Base-by-base conservation (phyloP, 345 rosid species). In the Chamaenerion angustifolium region DNA sequence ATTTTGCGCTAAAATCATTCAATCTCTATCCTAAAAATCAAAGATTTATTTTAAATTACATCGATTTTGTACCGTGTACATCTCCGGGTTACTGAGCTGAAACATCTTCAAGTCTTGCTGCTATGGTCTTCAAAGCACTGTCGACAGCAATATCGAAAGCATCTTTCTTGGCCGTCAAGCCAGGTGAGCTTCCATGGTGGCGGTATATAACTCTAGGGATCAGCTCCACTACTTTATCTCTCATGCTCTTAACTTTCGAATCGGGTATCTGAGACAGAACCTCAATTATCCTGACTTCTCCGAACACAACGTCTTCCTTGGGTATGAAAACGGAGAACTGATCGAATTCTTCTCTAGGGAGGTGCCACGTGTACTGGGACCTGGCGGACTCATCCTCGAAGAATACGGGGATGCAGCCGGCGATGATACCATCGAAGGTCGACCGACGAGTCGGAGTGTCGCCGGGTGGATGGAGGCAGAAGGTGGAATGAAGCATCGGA, bases 351-450 rank as follows among this genome's bases (percentile, higher is more conserved):
- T 81, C 77, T 43, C 64, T 72, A 1, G 82, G 83, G 55, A 87
- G 61, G 56, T 92, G 96, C 95, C 95, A 92, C 1, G 51, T 18
- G 42, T 82, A 92, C 64, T 92, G 96, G 48, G 62, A 58, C 49
- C 64, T 92, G 6, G 93, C 98, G 0, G 89, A 66, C 35, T 70
- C 78, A 4, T 87, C 95, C 56, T 92, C 96, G 23, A 87, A 87
- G 79, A 92, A 84, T 54, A 84, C 93, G 10, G 98, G 98, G 12
- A 87, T 80, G 50, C 98, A 92, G 8, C 96, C 96, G 0, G 93
- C 95, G 42, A 79, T 54, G 43, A 92, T 74, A 43, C 82, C 81
- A 65, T 92, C 93, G 52, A 92, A 84, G 2, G 96, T 80, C 0
- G 95, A 79, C 45, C 95, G 66, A 21, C 98, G 53, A 0, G 96